Conservation (phyloP, 1,284 basidiomycete genomes). For the Dichomitus squalens region DNA sequence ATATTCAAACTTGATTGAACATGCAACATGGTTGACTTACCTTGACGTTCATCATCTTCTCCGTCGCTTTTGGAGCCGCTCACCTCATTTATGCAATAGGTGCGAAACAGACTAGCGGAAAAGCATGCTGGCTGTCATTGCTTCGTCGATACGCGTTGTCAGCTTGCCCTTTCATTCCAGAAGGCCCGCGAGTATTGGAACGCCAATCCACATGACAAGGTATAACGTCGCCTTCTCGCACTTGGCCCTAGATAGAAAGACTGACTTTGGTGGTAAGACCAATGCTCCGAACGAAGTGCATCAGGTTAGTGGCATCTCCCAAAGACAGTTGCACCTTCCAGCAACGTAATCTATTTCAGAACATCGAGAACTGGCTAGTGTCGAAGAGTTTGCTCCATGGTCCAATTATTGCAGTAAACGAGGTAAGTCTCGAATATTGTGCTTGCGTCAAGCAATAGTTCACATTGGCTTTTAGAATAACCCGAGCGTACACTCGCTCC, state of each 20-base stretch:
- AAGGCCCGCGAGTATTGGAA: slow-evolving; percentile 15
- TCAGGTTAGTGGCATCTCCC: not conserved
- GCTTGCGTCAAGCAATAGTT: not conserved
- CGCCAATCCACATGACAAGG: slow-evolving; percentile 3
- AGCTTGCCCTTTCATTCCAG: slow-evolving; percentile 11
- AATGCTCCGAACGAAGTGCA: slow-evolving; percentile 7
- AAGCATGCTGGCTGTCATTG: slow-evolving; percentile 9
- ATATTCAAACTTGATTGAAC: too few relatives aligned
- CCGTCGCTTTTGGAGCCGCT: too few relatives aligned
- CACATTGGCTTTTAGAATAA: not conserved
- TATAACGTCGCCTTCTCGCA: not conserved
- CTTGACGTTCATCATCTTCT: too few relatives aligned
- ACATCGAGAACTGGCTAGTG: slow-evolving; percentile 9
- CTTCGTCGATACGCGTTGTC: slow-evolving; percentile 12
- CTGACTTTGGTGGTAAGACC: not conserved
- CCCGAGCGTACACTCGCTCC: not conserved
- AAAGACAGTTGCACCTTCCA: too few relatives aligned
- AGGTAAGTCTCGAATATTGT: not conserved
- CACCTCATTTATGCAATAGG: too few relatives aligned
- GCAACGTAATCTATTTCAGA: not conserved
- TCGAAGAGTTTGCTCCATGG: slow-evolving; percentile 2
- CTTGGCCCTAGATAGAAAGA: too few relatives aligned
- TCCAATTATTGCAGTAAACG: not conserved
- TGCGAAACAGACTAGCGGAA: not conserved
- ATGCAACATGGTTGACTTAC: too few relatives aligned